Base-by-base conservation (phyloP, 2,329 filamentous ascomycete genomes). In the Diaporthe helianthi region DNA sequence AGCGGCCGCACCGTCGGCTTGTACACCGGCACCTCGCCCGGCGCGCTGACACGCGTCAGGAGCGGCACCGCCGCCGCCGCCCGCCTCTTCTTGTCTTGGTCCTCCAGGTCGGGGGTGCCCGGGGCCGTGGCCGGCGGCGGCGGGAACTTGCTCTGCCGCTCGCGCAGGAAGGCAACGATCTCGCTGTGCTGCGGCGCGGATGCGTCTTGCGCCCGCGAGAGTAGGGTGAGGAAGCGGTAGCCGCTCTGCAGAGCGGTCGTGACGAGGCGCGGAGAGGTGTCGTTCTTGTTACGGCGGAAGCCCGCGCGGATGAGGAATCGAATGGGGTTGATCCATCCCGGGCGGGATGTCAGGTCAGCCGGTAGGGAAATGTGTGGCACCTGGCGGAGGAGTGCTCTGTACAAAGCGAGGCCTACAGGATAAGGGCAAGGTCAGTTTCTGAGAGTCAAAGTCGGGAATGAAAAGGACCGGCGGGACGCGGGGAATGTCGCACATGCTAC, bases 311-410 rank as follows among this genome's bases (percentile, higher is more conserved):
- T 81, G 5, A 92, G 80, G 68, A 86, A 83, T 64, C 82, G 80
- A 66, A 93, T 79, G 0, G 87, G 86, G 68, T 84, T 79, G 69
- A 75, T 76, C 22, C 49, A 74, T 70, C 61, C 72, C 66, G 76
- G 77, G 65, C 73, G 76, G 1, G 74, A 71, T 8, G 77, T 74
- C 24, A 86, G 75, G 55, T 87, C 81, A 75, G 82, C 74, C 1
- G 87, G 84, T 1, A 92, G 79, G 1, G 84, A 80, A 41, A 91
- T 79, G 49, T 79, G 81, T 36, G 81, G 78, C 69, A 84, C 88
- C 79, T 88, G 85, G 71, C 84, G 84, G 65, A 93, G 80, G 67
- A 95, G 86, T 44, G 91, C 89, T 72, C 90, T 86, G 80, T 91
- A 94, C 60, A 95, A 87, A 63, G 92, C 90, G 72, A 92, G 85